These are phyloP conservation scores for Nemania bipapillata DNA, from an alignment of 2,329 filamentous ascomycete genomes.

Conservation along the genomic window DNA sequence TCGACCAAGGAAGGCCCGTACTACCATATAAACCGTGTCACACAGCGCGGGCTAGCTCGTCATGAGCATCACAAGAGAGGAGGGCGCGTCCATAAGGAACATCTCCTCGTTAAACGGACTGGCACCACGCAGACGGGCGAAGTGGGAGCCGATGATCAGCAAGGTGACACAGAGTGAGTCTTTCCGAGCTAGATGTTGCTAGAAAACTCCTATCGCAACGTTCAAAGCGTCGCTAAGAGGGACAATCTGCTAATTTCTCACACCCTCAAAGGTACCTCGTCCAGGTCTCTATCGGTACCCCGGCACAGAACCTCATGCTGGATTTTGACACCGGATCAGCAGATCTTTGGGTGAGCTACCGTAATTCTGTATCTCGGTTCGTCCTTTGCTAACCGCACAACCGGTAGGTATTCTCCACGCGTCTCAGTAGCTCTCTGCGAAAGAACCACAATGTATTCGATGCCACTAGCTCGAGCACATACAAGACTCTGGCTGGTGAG, in stretches of 20 bases:
- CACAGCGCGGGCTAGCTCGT: constrained; percentile 60
- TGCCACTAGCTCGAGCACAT: constrained; percentile 69
- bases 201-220: background rate
- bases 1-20: constrained; percentile 73
- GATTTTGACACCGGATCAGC: constrained; percentile 78
- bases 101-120: constrained; percentile 61
- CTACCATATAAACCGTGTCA: constrained; percentile 60
- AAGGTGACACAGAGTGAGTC: constrained; percentile 67
- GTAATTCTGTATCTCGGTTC: background rate
- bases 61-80: constrained; percentile 48
- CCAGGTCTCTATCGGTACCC: constrained; percentile 72
- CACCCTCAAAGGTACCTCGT: constrained; percentile 69
- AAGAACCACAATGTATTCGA: constrained; percentile 67
- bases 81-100: constrained; percentile 59
- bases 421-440: constrained; percentile 55
- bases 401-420: constrained; percentile 65
- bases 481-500: constrained; percentile 59
- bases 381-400: constrained; percentile 4
- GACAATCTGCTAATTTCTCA: constrained; percentile 46
- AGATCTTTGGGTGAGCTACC: constrained; percentile 67
- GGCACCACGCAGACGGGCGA: constrained; percentile 53
- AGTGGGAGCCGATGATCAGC: constrained; percentile 70
- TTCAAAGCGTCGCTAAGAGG: background rate
- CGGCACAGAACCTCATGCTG: constrained; percentile 68
- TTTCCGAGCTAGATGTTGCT: background rate